A percentile compares a stretch with the other conserved stretches of the same genome.
phyloP scores from a whole-genome alignment of 2,329 filamentous ascomycete genomes.

The Curvularia sp. region DNA sequence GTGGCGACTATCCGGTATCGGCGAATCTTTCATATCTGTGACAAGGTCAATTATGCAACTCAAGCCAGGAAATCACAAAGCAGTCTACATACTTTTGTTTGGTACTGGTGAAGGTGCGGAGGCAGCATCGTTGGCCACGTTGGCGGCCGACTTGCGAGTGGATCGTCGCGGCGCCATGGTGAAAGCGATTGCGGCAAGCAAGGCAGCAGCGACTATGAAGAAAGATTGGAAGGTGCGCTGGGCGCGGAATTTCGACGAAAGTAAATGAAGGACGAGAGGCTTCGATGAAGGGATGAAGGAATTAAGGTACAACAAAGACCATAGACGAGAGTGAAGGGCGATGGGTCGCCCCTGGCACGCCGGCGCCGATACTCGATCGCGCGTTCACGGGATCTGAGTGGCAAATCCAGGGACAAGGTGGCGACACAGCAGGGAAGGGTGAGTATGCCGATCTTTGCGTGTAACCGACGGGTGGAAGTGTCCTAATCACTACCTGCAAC shows the following conservation, averaged over 20 bases:
- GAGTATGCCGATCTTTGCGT: constrained; percentile 4
- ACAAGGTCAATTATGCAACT: constrained; percentile 6
- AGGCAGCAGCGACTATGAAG: neutral
- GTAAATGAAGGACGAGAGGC: constrained; percentile 9
- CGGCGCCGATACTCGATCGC: constrained; percentile 35
- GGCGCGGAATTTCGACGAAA: neutral
- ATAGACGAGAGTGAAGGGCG: constrained; percentile 28
- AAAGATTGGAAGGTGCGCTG: constrained; percentile 3
- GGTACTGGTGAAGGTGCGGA: constrained; percentile 7
- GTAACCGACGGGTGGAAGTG: constrained; percentile 1
- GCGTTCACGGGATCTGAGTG: constrained; percentile 35
- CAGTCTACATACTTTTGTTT: constrained; percentile 6
- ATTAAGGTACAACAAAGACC: constrained; percentile 18
- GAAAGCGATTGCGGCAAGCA: constrained; percentile 5
- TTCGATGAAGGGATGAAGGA: constrained; percentile 17
- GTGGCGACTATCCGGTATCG: constrained; percentile 20
- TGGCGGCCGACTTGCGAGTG: constrained; percentile 31
- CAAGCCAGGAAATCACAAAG: neutral
- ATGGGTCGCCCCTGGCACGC: constrained; percentile 30
- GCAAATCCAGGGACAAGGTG: constrained; percentile 27
- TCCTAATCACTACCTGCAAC: neutral
- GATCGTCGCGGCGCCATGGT: constrained; percentile 38
- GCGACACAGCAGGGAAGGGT: constrained; percentile 3
- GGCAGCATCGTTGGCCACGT: constrained; percentile 17
- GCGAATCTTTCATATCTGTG: constrained; percentile 15